These are phyloP conservation scores for Termitomyces sp. DNA, from an alignment of 768 basidiomycete genomes.

Conservation along the genomic window DNA sequence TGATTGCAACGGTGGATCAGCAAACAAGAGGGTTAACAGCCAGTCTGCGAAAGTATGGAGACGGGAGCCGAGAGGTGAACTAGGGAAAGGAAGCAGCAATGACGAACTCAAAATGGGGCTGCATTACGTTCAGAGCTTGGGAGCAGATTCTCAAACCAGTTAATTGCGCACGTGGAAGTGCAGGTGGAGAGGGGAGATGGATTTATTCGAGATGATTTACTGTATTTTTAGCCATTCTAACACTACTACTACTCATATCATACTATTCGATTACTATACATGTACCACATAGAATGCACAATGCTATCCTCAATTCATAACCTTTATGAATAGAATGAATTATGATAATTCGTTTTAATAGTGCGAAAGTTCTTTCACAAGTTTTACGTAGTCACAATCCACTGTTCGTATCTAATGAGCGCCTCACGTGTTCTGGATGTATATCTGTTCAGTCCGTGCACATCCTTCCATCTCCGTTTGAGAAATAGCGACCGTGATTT, in stretches of 20 bases:
- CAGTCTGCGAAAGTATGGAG: constrained; percentile 58
- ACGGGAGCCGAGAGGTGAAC: constrained; percentile 9
- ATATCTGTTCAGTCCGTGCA: constrained; percentile 3
- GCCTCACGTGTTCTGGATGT: constrained; percentile 1
- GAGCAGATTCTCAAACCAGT: constrained; percentile 35
- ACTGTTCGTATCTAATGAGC: constrained; percentile 10
- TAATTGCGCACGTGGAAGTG: constrained; percentile 15
- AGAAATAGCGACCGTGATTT: constrained; percentile 12
- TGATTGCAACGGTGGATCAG: constrained; percentile 19
- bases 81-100: constrained; percentile 35
- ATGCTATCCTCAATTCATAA: constrained; percentile 8
- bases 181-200: constrained; percentile 13
- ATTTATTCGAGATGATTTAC: constrained; percentile 1
- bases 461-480: background rate
- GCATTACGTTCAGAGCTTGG: constrained; percentile 66
- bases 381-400: constrained; percentile 10
- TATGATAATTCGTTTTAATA: constrained; percentile 9
- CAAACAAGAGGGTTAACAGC: constrained; percentile 48
- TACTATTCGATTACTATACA: constrained; percentile 10
- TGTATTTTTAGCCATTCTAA: constrained; percentile 6
- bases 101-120: constrained; percentile 69
- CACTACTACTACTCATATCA: constrained; percentile 5
- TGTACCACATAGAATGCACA: constrained; percentile 12
- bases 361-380: constrained; percentile 12
- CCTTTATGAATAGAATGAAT: background rate